These are phyloP conservation scores for Phytophthora tubulina DNA, from an alignment of 352 stramenopile species.

Conservation along the genomic window DNA sequence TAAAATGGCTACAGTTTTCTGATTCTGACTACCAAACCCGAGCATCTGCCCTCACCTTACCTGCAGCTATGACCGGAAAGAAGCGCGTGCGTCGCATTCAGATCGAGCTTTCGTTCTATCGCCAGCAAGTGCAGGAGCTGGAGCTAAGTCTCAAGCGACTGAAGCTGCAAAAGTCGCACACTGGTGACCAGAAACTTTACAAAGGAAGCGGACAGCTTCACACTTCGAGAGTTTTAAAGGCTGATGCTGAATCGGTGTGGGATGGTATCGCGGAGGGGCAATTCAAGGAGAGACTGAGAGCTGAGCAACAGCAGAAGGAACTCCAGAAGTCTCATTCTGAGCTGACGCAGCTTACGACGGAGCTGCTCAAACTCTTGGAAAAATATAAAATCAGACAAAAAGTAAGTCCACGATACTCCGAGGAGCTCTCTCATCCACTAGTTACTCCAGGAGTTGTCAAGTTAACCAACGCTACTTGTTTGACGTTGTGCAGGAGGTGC, in stretches of 20 bases:
- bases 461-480: background rate
- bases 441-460: background rate
- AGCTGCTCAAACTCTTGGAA: background rate
- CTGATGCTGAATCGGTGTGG: slow-evolving; percentile 12
- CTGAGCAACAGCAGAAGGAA: slow-evolving; percentile 32
- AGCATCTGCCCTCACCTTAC: too few species aligned
- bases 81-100: slow-evolving; percentile 27
- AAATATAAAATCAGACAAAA: background rate
- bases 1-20: background rate
- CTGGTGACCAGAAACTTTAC: too few species aligned
- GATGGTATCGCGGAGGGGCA: slow-evolving; percentile 30
- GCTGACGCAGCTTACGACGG: slow-evolving; percentile 1
- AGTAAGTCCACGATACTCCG: too few species aligned
- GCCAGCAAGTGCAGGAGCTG: slow-evolving; percentile 38
- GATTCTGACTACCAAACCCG: background rate
- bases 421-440: too few species aligned
- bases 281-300: slow-evolving; percentile 23
- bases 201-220: too few species aligned
- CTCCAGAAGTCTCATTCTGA: slow-evolving; percentile 6
- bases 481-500: background rate
- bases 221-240: too few species aligned
- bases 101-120: slow-evolving; percentile 39
- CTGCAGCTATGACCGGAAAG: background rate
- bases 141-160: slow-evolving; percentile 33
- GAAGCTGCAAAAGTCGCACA: background rate